Conservation (phyloP, 176 grass and related monocot genomes). For the Cocos nucifera region DNA sequence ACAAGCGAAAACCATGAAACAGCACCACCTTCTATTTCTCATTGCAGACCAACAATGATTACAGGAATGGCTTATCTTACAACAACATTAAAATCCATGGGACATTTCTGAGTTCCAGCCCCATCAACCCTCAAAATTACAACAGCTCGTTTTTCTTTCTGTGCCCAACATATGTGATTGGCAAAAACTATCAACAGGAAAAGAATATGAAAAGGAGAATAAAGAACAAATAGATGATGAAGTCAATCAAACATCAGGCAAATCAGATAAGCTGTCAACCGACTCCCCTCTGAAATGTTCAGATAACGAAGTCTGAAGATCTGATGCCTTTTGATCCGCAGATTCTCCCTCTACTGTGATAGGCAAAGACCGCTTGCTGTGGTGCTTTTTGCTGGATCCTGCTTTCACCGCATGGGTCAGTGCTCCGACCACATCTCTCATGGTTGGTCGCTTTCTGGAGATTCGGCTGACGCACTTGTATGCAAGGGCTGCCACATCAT, state of each 20-base stretch:
- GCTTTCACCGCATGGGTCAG: conserved; percentile 38
- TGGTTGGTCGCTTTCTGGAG: conserved; percentile 63
- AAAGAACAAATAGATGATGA: conserved; percentile 6
- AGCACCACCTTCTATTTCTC: no score
- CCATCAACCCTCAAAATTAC: no score
- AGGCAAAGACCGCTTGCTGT: conserved; percentile 4
- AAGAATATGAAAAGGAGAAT: conserved; percentile 17
- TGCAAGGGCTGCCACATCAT: conserved; percentile 58
- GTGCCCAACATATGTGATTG: no score
- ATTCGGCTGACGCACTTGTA: conserved; percentile 59
- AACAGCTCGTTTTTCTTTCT: no score
- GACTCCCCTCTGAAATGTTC: conserved; percentile 66
- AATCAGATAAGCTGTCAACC: conserved; percentile 48
- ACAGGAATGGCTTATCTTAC: no score
- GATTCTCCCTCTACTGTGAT: conserved; percentile 34
- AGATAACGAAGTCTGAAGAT: conserved; percentile 41
- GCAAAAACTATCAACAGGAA: conserved; percentile 25
- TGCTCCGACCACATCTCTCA: conserved; percentile 68
- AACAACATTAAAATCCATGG: no score
- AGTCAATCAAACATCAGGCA: conserved; percentile 48
- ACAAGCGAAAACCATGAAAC: no score
- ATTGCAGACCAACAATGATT: no score
- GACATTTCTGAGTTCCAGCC: no score
- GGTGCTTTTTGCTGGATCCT: conserved; percentile 41
- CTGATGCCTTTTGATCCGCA: conserved; percentile 40